A percentile compares a stretch with the other conserved stretches of the same genome.
Conservation (phyloP, 2,329 filamentous ascomycete genomes). For the Lomentospora prolificans region DNA sequence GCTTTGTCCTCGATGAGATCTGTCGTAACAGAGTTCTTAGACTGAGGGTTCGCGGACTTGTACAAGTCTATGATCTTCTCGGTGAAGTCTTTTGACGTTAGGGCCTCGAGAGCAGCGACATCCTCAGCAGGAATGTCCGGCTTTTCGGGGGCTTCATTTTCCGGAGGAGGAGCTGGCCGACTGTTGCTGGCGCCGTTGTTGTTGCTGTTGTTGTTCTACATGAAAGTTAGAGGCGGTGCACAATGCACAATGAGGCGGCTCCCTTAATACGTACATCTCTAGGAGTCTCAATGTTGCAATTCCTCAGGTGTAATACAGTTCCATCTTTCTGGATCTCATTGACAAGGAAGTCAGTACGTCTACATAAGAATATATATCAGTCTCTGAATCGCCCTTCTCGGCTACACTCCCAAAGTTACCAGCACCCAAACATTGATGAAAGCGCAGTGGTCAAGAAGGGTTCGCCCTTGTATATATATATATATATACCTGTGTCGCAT, state of each 20-base stretch:
- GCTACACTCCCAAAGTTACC: background rate
- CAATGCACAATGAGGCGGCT: background rate
- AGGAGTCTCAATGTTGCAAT: slow-evolving; percentile 10
- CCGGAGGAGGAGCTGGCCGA: background rate
- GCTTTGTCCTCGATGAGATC: slow-evolving; percentile 33
- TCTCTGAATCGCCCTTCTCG: background rate
- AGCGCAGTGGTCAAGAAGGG: background rate
- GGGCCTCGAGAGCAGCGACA: slow-evolving; percentile 23
- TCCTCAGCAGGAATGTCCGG: slow-evolving; percentile 17
- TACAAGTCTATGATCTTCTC: slow-evolving; percentile 32
- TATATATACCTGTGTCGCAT: slow-evolving; percentile 11
- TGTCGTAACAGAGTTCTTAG: slow-evolving; percentile 25
- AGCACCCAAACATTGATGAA: background rate
- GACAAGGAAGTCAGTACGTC: slow-evolving; percentile 87
- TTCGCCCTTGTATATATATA: background rate
- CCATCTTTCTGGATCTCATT: slow-evolving; percentile 77
- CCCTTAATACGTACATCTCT: slow-evolving; percentile 7
- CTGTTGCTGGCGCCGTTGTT: background rate
- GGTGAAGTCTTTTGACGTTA: slow-evolving; percentile 30
- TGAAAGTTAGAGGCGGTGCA: background rate
- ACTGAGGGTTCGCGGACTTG: slow-evolving; percentile 22
- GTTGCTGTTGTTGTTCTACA: background rate
- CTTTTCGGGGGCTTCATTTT: slow-evolving; percentile 20
- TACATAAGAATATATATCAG: slow-evolving; percentile 16
- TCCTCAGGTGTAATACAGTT: slow-evolving; percentile 60